Percentiles rank a stretch among this genome's conserved stretches.
phyloP scores from a whole-genome alignment of 495 filamentous ascomycete genomes.

The Amphirosellinia nigrospora region DNA sequence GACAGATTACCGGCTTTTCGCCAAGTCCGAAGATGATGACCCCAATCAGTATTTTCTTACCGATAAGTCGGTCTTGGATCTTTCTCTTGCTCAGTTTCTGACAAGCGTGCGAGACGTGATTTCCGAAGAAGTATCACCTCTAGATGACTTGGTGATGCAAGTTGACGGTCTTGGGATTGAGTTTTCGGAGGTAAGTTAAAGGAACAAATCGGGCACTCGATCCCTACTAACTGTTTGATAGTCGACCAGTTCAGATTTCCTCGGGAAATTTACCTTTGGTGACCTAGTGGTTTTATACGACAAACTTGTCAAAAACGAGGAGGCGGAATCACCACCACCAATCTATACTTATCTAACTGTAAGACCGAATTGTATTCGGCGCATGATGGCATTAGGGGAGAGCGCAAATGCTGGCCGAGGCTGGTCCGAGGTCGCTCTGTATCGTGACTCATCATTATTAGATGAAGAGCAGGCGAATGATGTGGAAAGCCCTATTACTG shows the following conservation, averaged over 20 bases:
- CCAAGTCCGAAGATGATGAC: constrained; percentile 66
- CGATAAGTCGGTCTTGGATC: constrained; percentile 65
- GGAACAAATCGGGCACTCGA: neutral
- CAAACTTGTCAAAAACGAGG: constrained; percentile 46
- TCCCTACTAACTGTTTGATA: constrained; percentile 31
- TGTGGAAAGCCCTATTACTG: constrained; percentile 20
- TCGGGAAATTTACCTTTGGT: constrained; percentile 40
- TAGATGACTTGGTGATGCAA: constrained; percentile 72
- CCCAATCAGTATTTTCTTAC: constrained; percentile 76
- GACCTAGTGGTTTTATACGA: constrained; percentile 45
- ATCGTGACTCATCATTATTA: constrained; percentile 32
- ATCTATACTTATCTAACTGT: constrained; percentile 42
- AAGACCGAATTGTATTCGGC: constrained; percentile 39
- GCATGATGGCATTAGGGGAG: constrained; percentile 40
- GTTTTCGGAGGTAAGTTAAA: constrained; percentile 69
- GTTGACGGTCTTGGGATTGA: constrained; percentile 72
- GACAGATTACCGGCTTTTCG: constrained; percentile 73
- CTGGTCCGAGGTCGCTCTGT: constrained; percentile 38
- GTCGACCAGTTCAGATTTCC: constrained; percentile 37
- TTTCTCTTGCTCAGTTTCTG: constrained; percentile 66
- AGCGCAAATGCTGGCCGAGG: constrained; percentile 41
- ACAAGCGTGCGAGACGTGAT: constrained; percentile 70
- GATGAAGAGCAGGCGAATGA: constrained; percentile 27
- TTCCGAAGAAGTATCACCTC: constrained; percentile 65
- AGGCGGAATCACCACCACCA: constrained; percentile 27